Evolutionary conservation across 495 filamentous ascomycete genomes (phyloP).

Genomic region (Sporormia fimetaria): DNA sequence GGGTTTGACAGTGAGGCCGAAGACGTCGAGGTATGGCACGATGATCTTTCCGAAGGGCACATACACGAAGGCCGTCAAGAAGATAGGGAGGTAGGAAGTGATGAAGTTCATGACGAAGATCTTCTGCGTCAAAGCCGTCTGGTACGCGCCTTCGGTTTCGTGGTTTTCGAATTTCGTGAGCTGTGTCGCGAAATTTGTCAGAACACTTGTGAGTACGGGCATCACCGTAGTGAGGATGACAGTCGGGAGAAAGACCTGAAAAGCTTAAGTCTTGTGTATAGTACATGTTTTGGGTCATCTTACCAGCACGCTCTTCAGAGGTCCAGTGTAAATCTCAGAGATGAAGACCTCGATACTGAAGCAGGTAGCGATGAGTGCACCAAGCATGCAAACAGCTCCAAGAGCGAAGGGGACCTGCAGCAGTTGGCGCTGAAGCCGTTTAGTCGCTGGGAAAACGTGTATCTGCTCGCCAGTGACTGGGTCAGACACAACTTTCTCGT

Average conservation of each 20-base stretch:
- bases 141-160: conserved; percentile 68
- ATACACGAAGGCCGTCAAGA: conserved; percentile 92
- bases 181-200: conserved; percentile 64
- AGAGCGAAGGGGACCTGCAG: conserved; percentile 85
- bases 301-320: conserved; percentile 75
- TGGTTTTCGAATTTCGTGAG: conserved; percentile 89
- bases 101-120: conserved; percentile 96
- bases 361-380: conserved; percentile 70
- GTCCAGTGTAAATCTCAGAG: conserved; percentile 84
- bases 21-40: conserved; percentile 82
- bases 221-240: conserved; percentile 69
- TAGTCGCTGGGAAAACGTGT: conserved; percentile 64
- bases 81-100: conserved; percentile 84
- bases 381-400: conserved; percentile 55
- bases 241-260: conserved; percentile 76
- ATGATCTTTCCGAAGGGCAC: conserved; percentile 83
- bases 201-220: conserved; percentile 63
- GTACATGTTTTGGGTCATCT: conserved; percentile 24
- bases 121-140: conserved; percentile 74
- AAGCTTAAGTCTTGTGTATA: conserved; percentile 14
- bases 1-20: conserved; percentile 61
- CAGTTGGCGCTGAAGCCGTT: conserved; percentile 65
- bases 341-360: conserved; percentile 96
- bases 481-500: conserved; percentile 64
- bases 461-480: conserved; percentile 74